These are phyloP conservation scores for Fragosphaeria purpurea DNA, from an alignment of 2,329 filamentous ascomycete genomes.

Conservation along the genomic window DNA sequence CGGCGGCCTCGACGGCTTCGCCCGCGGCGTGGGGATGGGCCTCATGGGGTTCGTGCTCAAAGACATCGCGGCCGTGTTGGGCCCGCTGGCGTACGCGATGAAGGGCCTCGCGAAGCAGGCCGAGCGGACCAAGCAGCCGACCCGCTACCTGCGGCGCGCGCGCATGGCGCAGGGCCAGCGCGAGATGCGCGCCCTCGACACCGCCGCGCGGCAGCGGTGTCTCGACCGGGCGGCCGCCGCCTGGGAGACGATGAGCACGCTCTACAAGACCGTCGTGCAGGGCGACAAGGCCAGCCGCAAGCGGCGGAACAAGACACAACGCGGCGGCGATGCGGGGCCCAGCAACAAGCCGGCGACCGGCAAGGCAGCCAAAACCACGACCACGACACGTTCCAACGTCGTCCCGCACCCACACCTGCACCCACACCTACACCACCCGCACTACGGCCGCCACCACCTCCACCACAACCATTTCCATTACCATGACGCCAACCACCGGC, in stretches of 20 bases:
- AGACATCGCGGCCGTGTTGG: constrained; percentile 50
- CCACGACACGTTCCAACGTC: too few species aligned
- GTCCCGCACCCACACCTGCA: too few species aligned
- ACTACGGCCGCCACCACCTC: too few species aligned
- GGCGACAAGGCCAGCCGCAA: constrained; percentile 9
- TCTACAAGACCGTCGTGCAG: constrained; percentile 29
- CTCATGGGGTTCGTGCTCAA: constrained; percentile 55
- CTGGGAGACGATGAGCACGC: constrained; percentile 31
- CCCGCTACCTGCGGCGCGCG: constrained; percentile 43
- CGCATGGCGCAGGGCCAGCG: constrained; percentile 49
- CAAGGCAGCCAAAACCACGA: too few species aligned
- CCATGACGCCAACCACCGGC: not conserved
- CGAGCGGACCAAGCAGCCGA: constrained; percentile 41
- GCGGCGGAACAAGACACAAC: not conserved
- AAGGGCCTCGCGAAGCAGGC: constrained; percentile 55
- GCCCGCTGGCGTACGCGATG: constrained; percentile 51
- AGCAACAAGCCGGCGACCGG: not conserved
- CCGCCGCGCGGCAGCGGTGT: constrained; percentile 20
- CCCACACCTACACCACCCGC: too few species aligned
- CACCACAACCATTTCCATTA: too few species aligned
- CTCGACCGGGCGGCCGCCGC: constrained; percentile 26
- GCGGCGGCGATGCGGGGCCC: too few species aligned
- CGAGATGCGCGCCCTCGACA: constrained; percentile 27
- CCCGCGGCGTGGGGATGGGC: constrained; percentile 52
- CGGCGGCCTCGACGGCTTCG: constrained; percentile 32